phyloP scores from a whole-genome alignment of 179 eudicot genomes.

The Carnegiea gigantea region DNA sequence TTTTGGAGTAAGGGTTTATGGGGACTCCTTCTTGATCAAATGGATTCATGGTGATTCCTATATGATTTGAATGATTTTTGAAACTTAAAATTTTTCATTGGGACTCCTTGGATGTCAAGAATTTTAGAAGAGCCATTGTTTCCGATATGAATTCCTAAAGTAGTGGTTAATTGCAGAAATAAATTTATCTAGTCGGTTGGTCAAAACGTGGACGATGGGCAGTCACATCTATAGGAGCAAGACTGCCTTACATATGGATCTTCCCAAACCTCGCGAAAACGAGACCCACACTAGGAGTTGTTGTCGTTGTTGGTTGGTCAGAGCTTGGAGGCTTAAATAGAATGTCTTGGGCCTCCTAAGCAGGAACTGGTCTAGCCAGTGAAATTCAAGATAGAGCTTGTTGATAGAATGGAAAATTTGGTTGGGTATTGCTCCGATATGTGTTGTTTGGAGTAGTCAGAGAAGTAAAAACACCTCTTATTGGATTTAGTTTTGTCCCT shows the following conservation, averaged over 20 bases:
- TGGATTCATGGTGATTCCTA: neutral
- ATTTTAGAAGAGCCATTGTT: neutral
- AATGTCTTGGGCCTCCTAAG: neutral
- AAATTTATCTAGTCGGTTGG: neutral
- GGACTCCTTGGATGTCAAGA: neutral
- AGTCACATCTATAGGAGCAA: too few relatives aligned
- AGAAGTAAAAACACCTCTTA: neutral
- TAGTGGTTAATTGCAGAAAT: neutral
- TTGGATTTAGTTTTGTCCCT: neutral
- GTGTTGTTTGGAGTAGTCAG: neutral
- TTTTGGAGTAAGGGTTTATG: neutral
- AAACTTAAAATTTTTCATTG: neutral
- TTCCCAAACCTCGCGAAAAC: too few relatives aligned
- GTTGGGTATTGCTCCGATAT: neutral
- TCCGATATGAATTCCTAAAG: neutral
- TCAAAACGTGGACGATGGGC: neutral
- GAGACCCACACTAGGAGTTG: too few relatives aligned
- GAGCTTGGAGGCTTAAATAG: neutral
- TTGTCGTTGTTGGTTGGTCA: neutral
- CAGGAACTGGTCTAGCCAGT: neutral
- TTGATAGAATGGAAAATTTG: neutral
- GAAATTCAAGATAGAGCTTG: neutral
- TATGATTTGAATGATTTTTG: neutral
- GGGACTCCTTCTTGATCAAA: neutral
- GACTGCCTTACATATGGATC: too few relatives aligned